Conservation (phyloP, 495 filamentous ascomycete genomes). For the Xylaria venustula region DNA sequence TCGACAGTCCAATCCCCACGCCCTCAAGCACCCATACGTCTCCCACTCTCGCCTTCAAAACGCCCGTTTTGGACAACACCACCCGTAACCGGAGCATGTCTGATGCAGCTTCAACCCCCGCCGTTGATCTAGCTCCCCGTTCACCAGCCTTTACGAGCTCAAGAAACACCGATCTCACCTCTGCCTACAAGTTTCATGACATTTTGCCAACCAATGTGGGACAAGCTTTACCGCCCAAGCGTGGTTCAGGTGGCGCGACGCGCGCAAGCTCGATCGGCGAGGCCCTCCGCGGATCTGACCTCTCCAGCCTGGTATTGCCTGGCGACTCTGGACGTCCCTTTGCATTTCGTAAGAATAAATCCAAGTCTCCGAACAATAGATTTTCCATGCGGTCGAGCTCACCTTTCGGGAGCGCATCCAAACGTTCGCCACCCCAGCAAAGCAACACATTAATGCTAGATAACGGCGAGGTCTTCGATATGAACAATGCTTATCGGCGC, state of each 20-base stretch:
- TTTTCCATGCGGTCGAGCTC: conserved; percentile 59
- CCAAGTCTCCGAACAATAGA: conserved; percentile 58
- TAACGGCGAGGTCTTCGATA: conserved; percentile 54
- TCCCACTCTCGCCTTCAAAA: conserved; percentile 34
- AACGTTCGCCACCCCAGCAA: conserved; percentile 30
- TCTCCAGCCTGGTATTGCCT: conserved; percentile 40
- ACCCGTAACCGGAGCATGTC: conserved; percentile 50
- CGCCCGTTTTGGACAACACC: conserved; percentile 21
- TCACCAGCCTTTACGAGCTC: conserved; percentile 20
- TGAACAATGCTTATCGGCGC: conserved; percentile 58
- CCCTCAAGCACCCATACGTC: conserved; percentile 40
- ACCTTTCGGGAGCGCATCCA: conserved; percentile 46
- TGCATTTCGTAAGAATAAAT: conserved; percentile 54
- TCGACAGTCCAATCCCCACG: conserved; percentile 35
- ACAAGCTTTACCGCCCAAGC: conserved; percentile 37
- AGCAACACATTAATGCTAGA: conserved; percentile 43
- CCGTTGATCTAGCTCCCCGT: conserved; percentile 34
- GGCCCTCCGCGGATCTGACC: conserved; percentile 46
- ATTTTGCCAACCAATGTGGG: conserved; percentile 49
- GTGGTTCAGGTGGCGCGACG: conserved; percentile 41
- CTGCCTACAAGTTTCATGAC: conserved; percentile 53
- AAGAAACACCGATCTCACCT: conserved; percentile 39
- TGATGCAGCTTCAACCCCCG: conserved; percentile 45
- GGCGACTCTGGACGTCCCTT: conserved; percentile 46
- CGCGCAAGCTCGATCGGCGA: conserved; percentile 48